A percentile compares a stretch with the other conserved stretches of the same genome.
These are phyloP conservation scores for Harringtonia lauricola DNA, from an alignment of 2,329 filamentous ascomycete genomes.

Conservation along the genomic window DNA sequence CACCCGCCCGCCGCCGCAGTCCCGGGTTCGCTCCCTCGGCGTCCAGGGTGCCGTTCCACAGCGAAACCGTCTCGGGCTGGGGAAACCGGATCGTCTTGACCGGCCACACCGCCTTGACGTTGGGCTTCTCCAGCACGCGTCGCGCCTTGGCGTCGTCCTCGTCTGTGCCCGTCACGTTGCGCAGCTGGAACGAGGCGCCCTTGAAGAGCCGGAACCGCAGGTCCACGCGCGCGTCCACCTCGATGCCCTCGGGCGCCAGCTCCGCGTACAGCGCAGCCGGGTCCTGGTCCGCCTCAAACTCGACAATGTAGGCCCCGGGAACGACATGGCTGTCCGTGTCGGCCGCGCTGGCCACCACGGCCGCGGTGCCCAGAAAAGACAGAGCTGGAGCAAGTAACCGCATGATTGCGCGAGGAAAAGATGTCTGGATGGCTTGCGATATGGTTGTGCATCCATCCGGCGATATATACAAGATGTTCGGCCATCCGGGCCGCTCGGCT, in stretches of 20 bases:
- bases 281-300: slow-evolving; percentile 39
- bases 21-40: slow-evolving; percentile 10
- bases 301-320: slow-evolving; percentile 39
- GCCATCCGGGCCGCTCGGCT: no score
- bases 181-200: slow-evolving; percentile 40
- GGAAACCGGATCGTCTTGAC: slow-evolving; percentile 24
- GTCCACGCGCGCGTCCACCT: slow-evolving; percentile 36
- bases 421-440: no score
- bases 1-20: slow-evolving; percentile 18
- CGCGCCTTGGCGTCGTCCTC: slow-evolving; percentile 20
- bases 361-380: no score
- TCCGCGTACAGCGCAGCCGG: slow-evolving; percentile 25
- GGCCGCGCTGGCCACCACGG: no score
- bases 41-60: slow-evolving; percentile 19
- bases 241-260: slow-evolving; percentile 25
- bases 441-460: no score
- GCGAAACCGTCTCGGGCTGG: slow-evolving; percentile 30
- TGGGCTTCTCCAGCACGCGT: slow-evolving; percentile 28
- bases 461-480: no score
- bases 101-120: slow-evolving; percentile 37
- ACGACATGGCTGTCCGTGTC: slow-evolving; percentile 16
- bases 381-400: no score
- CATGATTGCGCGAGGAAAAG: no score
- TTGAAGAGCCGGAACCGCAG: slow-evolving; percentile 31
- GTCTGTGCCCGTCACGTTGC: slow-evolving; percentile 31